These are phyloP conservation scores for Cordyceps fumosorosea DNA, from an alignment of 2,329 filamentous ascomycete genomes.

Conservation along the genomic window DNA sequence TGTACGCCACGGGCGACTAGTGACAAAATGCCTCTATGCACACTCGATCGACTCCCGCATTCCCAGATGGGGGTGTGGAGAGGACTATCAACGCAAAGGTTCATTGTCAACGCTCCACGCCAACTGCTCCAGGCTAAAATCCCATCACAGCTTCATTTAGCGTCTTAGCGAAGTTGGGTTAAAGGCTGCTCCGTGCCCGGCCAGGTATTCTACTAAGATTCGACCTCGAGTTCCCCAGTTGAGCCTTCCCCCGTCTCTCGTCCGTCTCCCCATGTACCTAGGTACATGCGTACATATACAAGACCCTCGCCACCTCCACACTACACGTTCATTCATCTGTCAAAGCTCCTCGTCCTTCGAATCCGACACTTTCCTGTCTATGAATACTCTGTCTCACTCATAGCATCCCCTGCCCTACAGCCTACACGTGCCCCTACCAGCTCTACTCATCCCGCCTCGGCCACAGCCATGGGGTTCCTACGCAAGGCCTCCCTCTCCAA, in stretches of 20 bases:
- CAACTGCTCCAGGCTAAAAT: not conserved
- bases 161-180: not conserved
- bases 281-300: not conserved
- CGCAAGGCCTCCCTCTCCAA: slow-evolving; percentile 30
- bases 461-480: slow-evolving; percentile 21
- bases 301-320: not conserved
- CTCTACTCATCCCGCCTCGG: slow-evolving; percentile 6
- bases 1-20: too few species aligned
- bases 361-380: slow-evolving; percentile 45
- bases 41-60: too few species aligned
- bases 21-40: too few species aligned
- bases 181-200: not conserved
- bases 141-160: not conserved
- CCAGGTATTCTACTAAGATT: not conserved
- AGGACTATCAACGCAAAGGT: not conserved
- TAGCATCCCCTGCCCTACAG: not conserved
- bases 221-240: not conserved
- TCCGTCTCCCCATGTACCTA: not conserved
- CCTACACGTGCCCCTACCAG: not conserved
- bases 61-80: not conserved
- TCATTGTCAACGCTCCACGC: not conserved
- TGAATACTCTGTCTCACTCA: not conserved
- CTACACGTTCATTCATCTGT: not conserved
- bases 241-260: not conserved
- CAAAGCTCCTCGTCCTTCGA: not conserved